phyloP scores from a whole-genome alignment of 805 yeast genomes.

The Kregervanrija delftensis region DNA sequence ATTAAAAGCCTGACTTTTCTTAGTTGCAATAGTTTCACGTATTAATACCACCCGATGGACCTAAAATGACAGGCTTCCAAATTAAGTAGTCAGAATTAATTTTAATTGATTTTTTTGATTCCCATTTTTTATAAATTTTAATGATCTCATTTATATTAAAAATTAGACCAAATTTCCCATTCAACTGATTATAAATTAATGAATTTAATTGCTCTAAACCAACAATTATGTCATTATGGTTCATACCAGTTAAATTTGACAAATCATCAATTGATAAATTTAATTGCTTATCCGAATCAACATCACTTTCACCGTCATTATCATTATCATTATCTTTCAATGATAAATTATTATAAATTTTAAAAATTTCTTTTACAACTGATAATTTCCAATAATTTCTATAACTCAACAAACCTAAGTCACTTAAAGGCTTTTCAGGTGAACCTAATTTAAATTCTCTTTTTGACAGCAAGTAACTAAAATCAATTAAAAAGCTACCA shows the following conservation, averaged over 20 bases:
- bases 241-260: constrained; percentile 75
- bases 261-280: constrained; percentile 52
- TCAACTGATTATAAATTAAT: constrained; percentile 39
- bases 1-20: background rate
- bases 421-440: constrained; percentile 92
- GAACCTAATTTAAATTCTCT: constrained; percentile 79
- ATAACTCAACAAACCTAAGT: constrained; percentile 78
- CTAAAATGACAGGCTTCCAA: constrained; percentile 81
- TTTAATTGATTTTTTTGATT: constrained; percentile 41
- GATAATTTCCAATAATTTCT: constrained; percentile 78
- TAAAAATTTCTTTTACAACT: constrained; percentile 43
- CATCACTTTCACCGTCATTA: background rate
- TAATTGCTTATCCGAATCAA: constrained; percentile 1
- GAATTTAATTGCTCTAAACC: constrained; percentile 75
- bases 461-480: constrained; percentile 73
- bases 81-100: constrained; percentile 49
- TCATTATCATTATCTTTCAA: constrained; percentile 7
- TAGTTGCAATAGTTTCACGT: constrained; percentile 21
- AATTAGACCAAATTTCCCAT: constrained; percentile 44
- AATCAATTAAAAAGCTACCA: constrained; percentile 83
- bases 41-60: constrained; percentile 82
- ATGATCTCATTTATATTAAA: constrained; percentile 42
- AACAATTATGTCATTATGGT: constrained; percentile 75
- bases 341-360: constrained; percentile 1
- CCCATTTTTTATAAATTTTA: constrained; percentile 41